Percentiles rank a stretch among this genome's conserved stretches.
Evolutionary conservation across 257 asterid genomes (phyloP).

Genomic region (Solanum ahanhuiri): DNA sequence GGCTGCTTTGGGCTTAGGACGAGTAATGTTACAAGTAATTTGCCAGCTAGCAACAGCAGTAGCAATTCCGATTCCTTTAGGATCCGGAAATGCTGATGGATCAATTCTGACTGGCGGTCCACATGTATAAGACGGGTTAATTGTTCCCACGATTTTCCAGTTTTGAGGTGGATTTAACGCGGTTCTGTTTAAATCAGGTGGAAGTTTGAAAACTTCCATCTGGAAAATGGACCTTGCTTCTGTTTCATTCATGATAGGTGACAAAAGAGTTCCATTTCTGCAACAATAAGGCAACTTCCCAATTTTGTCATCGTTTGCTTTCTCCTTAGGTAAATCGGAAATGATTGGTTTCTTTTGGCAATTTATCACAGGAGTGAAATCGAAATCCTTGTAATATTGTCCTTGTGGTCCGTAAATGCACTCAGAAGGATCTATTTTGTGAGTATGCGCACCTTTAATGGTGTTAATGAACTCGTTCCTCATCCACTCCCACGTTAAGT

Average conservation of each 20-base stretch:
- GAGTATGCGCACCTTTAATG: constrained; percentile 81
- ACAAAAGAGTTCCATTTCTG: constrained; percentile 55
- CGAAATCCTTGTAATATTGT: constrained; percentile 55
- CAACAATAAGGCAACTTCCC: constrained; percentile 81
- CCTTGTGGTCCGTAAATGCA: constrained; percentile 91
- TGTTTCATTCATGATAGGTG: constrained; percentile 64
- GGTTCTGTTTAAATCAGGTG: constrained; percentile 70
- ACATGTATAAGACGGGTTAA: constrained; percentile 61
- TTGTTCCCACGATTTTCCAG: constrained; percentile 63
- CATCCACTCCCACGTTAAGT: constrained; percentile 97
- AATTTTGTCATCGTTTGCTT: constrained; percentile 50
- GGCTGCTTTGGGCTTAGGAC: constrained; percentile 40
- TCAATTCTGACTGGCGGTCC: constrained; percentile 67
- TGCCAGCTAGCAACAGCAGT: constrained; percentile 81
- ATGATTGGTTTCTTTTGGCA: constrained; percentile 63
- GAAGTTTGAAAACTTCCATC: constrained; percentile 72
- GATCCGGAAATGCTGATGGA: constrained; percentile 63
- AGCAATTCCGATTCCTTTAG: constrained; percentile 35
- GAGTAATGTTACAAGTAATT: constrained; percentile 61
- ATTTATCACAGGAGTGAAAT: constrained; percentile 60
- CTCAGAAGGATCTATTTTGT: constrained; percentile 51
- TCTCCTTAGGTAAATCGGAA: constrained; percentile 61
- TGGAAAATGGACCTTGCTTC: constrained; percentile 63
- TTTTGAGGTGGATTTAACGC: constrained; percentile 73
- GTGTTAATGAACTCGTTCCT: constrained; percentile 71